A percentile compares a stretch with the other conserved stretches of the same genome.
phyloP scores from a whole-genome alignment of 192 early-diverging fungal genomes.

The Linnemannia zychae region DNA sequence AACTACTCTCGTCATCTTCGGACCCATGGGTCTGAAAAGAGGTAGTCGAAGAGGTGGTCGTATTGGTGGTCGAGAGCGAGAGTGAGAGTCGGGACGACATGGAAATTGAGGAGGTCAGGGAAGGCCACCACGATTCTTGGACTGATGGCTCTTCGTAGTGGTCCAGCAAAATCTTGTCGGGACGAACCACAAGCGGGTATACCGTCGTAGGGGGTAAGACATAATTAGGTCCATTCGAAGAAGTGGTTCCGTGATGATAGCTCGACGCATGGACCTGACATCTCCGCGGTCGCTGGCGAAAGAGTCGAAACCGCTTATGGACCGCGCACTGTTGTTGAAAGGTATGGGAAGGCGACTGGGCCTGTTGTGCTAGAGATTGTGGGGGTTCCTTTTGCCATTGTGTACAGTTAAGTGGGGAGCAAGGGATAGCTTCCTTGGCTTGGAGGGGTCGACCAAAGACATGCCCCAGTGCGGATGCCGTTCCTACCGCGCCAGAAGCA shows the following conservation, averaged over 20 bases:
- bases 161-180: slow-evolving; percentile 46
- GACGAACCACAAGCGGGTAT: slow-evolving; percentile 41
- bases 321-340: slow-evolving; percentile 49
- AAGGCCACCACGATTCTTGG: slow-evolving; percentile 4
- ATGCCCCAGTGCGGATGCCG: slow-evolving; percentile 42
- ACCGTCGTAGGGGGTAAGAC: slow-evolving; percentile 38
- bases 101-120: slow-evolving; percentile 19
- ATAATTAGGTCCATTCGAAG: slow-evolving; percentile 20
- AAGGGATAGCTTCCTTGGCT: slow-evolving; percentile 44
- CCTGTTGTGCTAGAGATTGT: slow-evolving; percentile 20
- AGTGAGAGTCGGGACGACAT: slow-evolving; percentile 40
- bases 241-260: slow-evolving; percentile 1
- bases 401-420: slow-evolving; percentile 25
- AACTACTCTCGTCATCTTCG: slow-evolving; percentile 27
- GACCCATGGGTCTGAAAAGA: slow-evolving; percentile 32
- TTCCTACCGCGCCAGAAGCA: slow-evolving; percentile 43
- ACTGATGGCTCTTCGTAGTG: slow-evolving; percentile 8
- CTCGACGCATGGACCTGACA: slow-evolving; percentile 31
- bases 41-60: not conserved
- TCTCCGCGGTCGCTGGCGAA: slow-evolving; percentile 41
- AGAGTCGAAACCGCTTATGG: slow-evolving; percentile 49
- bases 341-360: slow-evolving; percentile 47
- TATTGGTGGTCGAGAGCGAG: slow-evolving; percentile 22
- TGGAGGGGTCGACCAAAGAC: slow-evolving; percentile 48
- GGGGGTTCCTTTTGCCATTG: slow-evolving; percentile 30